Evolutionary conservation across 2,329 filamentous ascomycete genomes (phyloP), one percentile per base, ranked within the genome.

Genomic region (Eutypa lata): DNA sequence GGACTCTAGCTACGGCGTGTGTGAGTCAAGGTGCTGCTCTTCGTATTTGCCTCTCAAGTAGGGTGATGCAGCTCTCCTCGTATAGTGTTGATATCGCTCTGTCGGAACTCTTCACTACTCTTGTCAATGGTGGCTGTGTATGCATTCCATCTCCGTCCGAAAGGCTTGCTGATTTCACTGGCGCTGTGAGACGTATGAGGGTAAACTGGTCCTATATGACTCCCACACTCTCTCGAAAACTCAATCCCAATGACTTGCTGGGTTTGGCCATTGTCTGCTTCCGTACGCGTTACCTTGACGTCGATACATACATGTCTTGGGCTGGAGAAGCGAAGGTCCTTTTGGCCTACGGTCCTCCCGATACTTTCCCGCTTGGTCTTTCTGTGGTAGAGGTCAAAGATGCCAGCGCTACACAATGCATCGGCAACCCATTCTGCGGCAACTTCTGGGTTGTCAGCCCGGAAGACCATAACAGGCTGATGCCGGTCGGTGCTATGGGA

Each of bases 31-130:
- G 74, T 0, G 68, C 74, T 0, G 74, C 76, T 0, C 67, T 86
- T 2, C 71, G 74, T 2, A 80, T 84, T 48, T 73, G 72, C 47
- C 69, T 63, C 6, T 67, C 66, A 1, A 83, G 82, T 11, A 76
- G 87, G 4, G 79, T 86, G 3, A 73, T 86, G 65, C 79, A 83
- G 53, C 76, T 82, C 52, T 82, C 80, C 3, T 80, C 77, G 16
- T 82, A 78, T 61, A 78, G 77, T 6, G 79, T 81, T 47, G 80
- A 85, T 55, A 73, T 80, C 14, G 75, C 76, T 42, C 66, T 84
- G 22, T 62, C 76, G 1, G 82, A 84, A 57, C 76, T 81, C 1
- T 75, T 84, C 53, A 77, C 77, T 0, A 76, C 74, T 2, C 64
- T 81, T 3, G 69, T 78, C 48, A 66, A 71, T n/a, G 80, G 79